phyloP scores from a whole-genome alignment of 2,329 filamentous ascomycete species.

The Claviceps digitariae region DNA sequence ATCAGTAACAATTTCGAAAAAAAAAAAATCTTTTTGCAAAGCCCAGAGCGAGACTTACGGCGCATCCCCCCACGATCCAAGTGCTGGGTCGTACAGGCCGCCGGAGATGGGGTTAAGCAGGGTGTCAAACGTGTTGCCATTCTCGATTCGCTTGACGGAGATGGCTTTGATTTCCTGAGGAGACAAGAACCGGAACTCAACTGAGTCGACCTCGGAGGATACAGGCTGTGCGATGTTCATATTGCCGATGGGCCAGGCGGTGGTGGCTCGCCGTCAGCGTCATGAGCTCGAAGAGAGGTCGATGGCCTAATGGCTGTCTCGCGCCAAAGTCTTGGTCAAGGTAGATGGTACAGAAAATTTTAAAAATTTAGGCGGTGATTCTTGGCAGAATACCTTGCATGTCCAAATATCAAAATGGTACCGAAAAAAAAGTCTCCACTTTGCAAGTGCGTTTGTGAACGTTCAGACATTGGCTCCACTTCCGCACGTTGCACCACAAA shows the following conservation, averaged over 20 bases:
- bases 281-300: background rate
- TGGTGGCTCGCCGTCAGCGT: constrained; percentile 1
- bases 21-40: no score
- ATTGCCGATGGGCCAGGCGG: constrained; percentile 4
- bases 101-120: constrained; percentile 80
- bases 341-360: background rate
- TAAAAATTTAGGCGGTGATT: background rate
- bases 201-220: constrained; percentile 67
- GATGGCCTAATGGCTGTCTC: background rate
- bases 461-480: background rate
- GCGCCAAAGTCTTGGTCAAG: background rate
- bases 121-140: constrained; percentile 86
- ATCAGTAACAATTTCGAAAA: no score
- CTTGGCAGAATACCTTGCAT: background rate
- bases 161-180: constrained; percentile 72
- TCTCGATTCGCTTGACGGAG: constrained; percentile 89
- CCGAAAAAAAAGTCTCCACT: background rate
- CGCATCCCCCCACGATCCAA: constrained; percentile 80
- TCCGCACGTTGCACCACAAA: background rate
- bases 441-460: background rate
- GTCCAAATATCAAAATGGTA: no score
- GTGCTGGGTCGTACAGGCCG: constrained; percentile 81
- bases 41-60: constrained; percentile 41
- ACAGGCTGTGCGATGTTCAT: constrained; percentile 74
- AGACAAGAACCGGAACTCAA: constrained; percentile 81